Evolutionary conservation across 208 protist species (phyloP).

Genomic region (Leishmania martiniquensis): DNA sequence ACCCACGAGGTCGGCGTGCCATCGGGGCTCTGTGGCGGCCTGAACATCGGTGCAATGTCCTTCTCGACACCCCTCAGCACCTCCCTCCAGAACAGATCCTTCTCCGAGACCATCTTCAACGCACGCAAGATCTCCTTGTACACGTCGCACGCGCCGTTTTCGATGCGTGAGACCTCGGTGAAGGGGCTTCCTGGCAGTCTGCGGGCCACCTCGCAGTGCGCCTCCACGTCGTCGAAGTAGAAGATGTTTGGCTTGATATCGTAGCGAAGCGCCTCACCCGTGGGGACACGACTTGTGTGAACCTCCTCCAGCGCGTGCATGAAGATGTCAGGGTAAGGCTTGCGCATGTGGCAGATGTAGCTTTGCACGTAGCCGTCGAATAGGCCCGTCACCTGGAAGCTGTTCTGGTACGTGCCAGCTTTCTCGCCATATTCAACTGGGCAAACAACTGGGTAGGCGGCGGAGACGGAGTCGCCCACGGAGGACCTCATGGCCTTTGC

Average conservation of each 20-base stretch:
- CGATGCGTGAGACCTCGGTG: constrained; percentile 67
- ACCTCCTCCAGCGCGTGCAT: constrained; percentile 64
- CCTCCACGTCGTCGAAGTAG: constrained; percentile 74
- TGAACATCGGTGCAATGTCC: constrained; percentile 72
- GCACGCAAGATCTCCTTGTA: constrained; percentile 69
- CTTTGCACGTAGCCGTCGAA: constrained; percentile 82
- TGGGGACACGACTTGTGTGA: constrained; percentile 44
- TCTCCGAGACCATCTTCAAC: constrained; percentile 57
- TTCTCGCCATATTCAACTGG: constrained; percentile 60
- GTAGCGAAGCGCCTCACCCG: constrained; percentile 65
- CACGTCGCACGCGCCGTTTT: constrained; percentile 68
- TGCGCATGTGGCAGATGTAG: constrained; percentile 75
- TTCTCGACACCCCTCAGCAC: constrained; percentile 59
- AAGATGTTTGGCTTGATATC: constrained; percentile 75
- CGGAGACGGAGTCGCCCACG: constrained; percentile 43
- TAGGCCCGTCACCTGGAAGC: constrained; percentile 68
- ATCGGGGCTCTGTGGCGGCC: constrained; percentile 30
- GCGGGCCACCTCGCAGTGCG: constrained; percentile 68
- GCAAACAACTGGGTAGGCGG: constrained; percentile 53
- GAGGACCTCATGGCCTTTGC: constrained; percentile 37
- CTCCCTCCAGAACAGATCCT: constrained; percentile 67
- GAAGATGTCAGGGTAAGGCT: constrained; percentile 84
- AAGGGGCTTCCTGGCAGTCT: constrained; percentile 61
- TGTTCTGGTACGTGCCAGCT: constrained; percentile 25
- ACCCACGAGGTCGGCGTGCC: constrained; percentile 69